These are phyloP conservation scores for Trichosporon coremiiforme DNA, from an alignment of 1,284 basidiomycete genomes.

Conservation along the genomic window DNA sequence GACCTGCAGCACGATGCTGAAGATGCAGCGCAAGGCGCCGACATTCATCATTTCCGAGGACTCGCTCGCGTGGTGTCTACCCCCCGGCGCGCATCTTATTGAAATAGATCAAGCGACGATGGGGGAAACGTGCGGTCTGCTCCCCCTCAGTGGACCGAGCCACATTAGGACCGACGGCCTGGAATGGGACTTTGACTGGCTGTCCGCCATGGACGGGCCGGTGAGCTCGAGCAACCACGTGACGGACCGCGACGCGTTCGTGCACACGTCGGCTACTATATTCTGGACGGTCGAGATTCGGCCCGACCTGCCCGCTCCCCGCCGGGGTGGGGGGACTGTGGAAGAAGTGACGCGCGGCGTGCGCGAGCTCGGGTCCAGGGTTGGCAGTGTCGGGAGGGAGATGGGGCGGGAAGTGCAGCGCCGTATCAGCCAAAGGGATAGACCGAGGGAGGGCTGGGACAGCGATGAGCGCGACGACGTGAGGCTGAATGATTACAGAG, in stretches of 20 bases:
- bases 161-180: constrained; percentile 79
- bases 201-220: constrained; percentile 75
- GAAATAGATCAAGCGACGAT: constrained; percentile 70
- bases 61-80: constrained; percentile 84
- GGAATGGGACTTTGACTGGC: constrained; percentile 78
- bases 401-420: constrained; percentile 20
- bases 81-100: constrained; percentile 78
- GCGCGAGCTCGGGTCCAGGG: constrained; percentile 26
- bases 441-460: neutral
- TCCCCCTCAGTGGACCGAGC: constrained; percentile 80
- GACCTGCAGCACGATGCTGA: constrained; percentile 81
- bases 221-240: constrained; percentile 86
- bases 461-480: neutral
- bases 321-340: constrained; percentile 32
- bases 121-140: constrained; percentile 87
- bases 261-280: constrained; percentile 78
- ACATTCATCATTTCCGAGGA: constrained; percentile 83
- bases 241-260: constrained; percentile 60
- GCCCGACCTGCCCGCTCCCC: constrained; percentile 32
- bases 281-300: constrained; percentile 79
- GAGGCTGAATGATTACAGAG: neutral
- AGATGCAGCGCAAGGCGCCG: constrained; percentile 65
- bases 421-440: constrained; percentile 12
- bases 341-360: constrained; percentile 30
- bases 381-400: constrained; percentile 17